phyloP scores from a whole-genome alignment of 116 monocot species.

The Trichopus zeylanicus region DNA sequence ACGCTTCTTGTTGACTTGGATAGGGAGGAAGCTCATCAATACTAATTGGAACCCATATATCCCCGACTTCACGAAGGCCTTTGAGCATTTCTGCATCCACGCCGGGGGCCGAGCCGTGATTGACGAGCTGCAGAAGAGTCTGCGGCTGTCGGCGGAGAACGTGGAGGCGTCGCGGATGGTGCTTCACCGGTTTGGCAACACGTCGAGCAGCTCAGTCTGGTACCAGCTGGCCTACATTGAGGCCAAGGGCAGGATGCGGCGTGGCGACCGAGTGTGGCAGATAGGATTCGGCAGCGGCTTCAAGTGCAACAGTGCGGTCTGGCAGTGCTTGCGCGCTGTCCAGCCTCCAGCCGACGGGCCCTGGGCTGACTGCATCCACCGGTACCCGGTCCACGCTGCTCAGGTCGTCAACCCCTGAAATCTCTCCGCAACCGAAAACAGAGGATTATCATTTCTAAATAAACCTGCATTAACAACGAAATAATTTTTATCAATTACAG shows the following conservation, averaged over 20 bases:
- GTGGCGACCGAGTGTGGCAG: no score
- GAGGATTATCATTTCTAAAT: no score
- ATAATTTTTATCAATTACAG: no score
- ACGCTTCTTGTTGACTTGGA: slow-evolving; percentile 22
- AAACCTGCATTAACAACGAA: no score
- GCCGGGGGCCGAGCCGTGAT: slow-evolving; percentile 33
- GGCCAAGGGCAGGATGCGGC: no score
- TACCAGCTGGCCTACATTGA: no score
- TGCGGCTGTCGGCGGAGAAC: slow-evolving; percentile 19
- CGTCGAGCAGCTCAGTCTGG: slow-evolving; percentile 28
- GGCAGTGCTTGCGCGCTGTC: neutral
- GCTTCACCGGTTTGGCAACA: slow-evolving; percentile 76
- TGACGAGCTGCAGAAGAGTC: slow-evolving; percentile 36
- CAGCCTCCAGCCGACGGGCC: neutral
- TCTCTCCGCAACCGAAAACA: no score
- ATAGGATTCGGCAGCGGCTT: slow-evolving; percentile 8
- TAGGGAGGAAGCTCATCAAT: slow-evolving; percentile 11
- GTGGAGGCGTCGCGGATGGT: slow-evolving; percentile 36
- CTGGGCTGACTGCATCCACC: slow-evolving; percentile 4
- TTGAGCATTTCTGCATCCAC: slow-evolving; percentile 65
- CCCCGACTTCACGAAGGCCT: slow-evolving; percentile 46
- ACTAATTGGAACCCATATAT: slow-evolving; percentile 12
- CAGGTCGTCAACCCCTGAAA: slow-evolving; percentile 4
- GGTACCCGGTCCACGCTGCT: neutral
- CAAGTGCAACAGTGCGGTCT: slow-evolving; percentile 7